Evolutionary conservation across 2,329 filamentous ascomycete species (phyloP), one percentile per base, ranked within the genome.

Genomic region (Apiospora pterosperma): DNA sequence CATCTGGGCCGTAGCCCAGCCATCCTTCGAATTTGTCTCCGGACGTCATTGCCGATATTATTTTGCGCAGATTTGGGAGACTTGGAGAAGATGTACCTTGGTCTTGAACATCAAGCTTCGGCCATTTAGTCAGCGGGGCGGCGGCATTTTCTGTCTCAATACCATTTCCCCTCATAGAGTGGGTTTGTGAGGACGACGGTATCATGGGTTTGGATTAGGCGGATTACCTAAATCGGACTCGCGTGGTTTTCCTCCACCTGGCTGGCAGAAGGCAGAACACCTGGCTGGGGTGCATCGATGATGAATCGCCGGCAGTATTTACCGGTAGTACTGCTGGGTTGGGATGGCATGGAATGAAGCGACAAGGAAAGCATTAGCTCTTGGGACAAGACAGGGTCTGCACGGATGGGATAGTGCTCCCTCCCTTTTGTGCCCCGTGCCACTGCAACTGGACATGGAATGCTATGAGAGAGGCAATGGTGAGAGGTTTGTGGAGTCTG

Each of bases 21-120:
- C 63, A 64, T 31, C 63, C 63, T 34, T 64, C 38, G 36, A 64
- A 64, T 34, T 62, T 62, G n/a, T 11, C 19, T 28, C 25, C 23
- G 5, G 38, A 36, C 23, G 25, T n/a, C 60, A 62, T 62, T 1
- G 60, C 48, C 10, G 14, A 34, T n/a, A 8, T 34, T 34, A 5
- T n/a, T 2, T 28, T 19, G 16, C 16, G 44, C 7, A 28, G 23
- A 5, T 25, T 19, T 19, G 44, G 25, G 6, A 16, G 5, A 10
- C 19, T 6, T 55, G 19, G n/a, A 34, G 7, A 12, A n/a, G 48
- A 34, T n/a, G 16, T n/a, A n/a, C n/a, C n/a, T n/a, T n/a, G n/a
- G n/a, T n/a, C n/a, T n/a, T n/a, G n/a, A n/a, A n/a, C n/a, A n/a
- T n/a, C n/a, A n/a, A n/a, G n/a, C n/a, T n/a, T 11, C 7, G 4